Base-by-base conservation (phyloP, 1,139 yeast genomes). In the Taphrina deformans region DNA sequence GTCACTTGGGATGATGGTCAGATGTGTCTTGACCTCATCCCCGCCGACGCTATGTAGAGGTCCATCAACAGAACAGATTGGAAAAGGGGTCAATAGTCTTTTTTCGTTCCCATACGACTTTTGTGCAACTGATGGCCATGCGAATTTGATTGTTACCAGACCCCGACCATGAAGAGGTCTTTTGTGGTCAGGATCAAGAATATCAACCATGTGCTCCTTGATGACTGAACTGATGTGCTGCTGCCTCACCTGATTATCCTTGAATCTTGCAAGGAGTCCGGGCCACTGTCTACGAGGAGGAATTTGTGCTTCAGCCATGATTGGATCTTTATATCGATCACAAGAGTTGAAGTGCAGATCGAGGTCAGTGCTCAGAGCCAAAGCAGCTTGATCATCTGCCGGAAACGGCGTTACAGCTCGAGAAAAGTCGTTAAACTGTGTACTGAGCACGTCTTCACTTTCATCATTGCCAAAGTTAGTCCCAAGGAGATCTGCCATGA, bases 81-180 rank as follows among this genome's bases (percentile, higher is more conserved):
- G 67, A n/a, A 65, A 53, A 7, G 67, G 67, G 5, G 65, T 58
- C 52, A 65, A 44, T 26, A 53, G 62, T n/a, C 67, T 59, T 41
- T 65, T 65, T 40, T 65, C 67, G 27, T 38, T 31, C 10, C 65
- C 65, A 41, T 65, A 65, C 2, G 67, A 65, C 31, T 65, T 65
- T 33, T 60, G 67, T 10, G 60, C 64, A 26, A 65, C 65, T 14
- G 55, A 50, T 27, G 67, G 62, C 52, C 62, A 60, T 18, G 40
- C 41, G 16, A 45, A 26, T 12, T 18, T 29, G 41, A 33, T 18
- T 6, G 33, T 31, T 3, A 24, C 29, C 9, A 27, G 38, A 4
- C 18, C 48, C 1, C 45, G 38, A 24, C 51, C 33, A 10, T 44
- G 27, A 2, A 44, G 10, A 10, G 24, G 48, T 21, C 48, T 23